Conservation (phyloP, 2,329 filamentous ascomycete genomes). For the Penicillium griseofulvum region DNA sequence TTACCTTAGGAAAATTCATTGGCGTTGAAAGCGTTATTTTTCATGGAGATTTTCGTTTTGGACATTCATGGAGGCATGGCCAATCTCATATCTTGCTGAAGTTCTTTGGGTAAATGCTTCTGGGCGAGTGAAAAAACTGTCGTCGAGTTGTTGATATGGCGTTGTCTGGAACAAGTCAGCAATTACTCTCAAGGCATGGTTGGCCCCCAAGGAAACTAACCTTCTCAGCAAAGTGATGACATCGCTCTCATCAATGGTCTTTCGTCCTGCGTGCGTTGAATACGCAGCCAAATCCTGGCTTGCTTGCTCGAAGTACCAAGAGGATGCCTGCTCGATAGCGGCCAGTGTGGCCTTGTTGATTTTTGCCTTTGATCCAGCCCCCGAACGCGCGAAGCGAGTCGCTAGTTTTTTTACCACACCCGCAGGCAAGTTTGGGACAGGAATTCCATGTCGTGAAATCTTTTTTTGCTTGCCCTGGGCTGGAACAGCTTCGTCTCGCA, state of each 20-base stretch:
- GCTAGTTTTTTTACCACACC: constrained; percentile 66
- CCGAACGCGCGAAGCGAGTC: constrained; percentile 66
- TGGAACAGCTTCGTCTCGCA: constrained; percentile 31
- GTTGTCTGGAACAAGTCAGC: constrained; percentile 61
- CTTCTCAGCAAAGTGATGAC: constrained; percentile 78
- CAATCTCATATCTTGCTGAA: constrained; percentile 70
- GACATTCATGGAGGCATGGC: constrained; percentile 37
- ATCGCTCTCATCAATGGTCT: constrained; percentile 82
- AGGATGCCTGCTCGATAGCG: constrained; percentile 74
- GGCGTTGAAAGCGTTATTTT: constrained; percentile 37
- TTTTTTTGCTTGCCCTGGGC: constrained; percentile 51
- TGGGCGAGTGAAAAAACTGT: constrained; percentile 84
- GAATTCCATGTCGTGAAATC: constrained; percentile 68
- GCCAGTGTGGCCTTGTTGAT: constrained; percentile 71
- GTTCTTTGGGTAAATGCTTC: constrained; percentile 74
- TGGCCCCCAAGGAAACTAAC: constrained; percentile 51
- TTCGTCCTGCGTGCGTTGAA: constrained; percentile 76
- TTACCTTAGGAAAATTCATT: constrained; percentile 21
- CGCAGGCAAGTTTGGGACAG: constrained; percentile 71
- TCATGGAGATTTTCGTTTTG: constrained; percentile 6
- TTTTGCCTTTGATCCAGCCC: constrained; percentile 64
- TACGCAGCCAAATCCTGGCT: constrained; percentile 77
- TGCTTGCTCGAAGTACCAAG: constrained; percentile 90
- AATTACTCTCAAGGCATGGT: constrained; percentile 4
- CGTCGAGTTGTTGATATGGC: constrained; percentile 67